Evolutionary conservation across 768 basidiomycete species (phyloP).

Genomic region (Suillus weaverae): DNA sequence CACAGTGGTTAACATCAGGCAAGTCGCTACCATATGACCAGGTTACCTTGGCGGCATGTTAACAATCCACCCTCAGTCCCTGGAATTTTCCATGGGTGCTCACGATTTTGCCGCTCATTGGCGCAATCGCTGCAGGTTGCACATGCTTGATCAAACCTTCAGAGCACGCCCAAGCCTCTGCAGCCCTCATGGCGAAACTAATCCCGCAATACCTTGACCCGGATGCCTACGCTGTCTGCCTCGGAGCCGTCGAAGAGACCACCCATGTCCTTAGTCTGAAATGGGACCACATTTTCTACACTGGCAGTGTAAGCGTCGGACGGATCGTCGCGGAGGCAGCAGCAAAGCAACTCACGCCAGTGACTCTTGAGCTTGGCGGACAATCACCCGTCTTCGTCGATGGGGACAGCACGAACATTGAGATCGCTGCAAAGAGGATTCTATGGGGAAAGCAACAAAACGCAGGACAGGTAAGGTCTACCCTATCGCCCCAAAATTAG

Average conservation of each 20-base stretch:
- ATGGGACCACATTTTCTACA: slow-evolving; percentile 25
- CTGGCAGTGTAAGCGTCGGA: slow-evolving; percentile 35
- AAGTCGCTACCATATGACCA: slow-evolving; percentile 19
- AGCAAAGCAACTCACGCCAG: slow-evolving; percentile 43
- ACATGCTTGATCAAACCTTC: slow-evolving; percentile 60
- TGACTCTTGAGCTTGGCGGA: slow-evolving; percentile 40
- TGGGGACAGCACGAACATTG: slow-evolving; percentile 38
- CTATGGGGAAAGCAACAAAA: slow-evolving; percentile 63
- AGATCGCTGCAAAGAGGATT: slow-evolving; percentile 54
- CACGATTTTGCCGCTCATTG: slow-evolving; percentile 51
- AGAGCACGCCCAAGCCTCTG: slow-evolving; percentile 49
- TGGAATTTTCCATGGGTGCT: slow-evolving; percentile 65
- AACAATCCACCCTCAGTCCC: slow-evolving; percentile 36
- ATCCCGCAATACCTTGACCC: slow-evolving; percentile 51
- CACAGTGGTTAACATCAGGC: slow-evolving; percentile 54
- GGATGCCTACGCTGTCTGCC: slow-evolving; percentile 47
- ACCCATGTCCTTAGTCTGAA: slow-evolving; percentile 26
- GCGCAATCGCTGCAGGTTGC: slow-evolving; percentile 69
- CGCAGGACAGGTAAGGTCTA: slow-evolving; percentile 50
- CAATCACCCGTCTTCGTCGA: slow-evolving; percentile 43
- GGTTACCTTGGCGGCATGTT: not conserved
- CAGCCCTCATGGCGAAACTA: slow-evolving; percentile 47
- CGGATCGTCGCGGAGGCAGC: slow-evolving; percentile 42
- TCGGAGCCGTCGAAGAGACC: slow-evolving; percentile 41
- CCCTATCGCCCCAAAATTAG: not conserved